Evolutionary conservation across 805 yeast species (phyloP), one percentile per base, ranked within the genome.

Genomic region (Isabelozyma pseudorhagii): DNA sequence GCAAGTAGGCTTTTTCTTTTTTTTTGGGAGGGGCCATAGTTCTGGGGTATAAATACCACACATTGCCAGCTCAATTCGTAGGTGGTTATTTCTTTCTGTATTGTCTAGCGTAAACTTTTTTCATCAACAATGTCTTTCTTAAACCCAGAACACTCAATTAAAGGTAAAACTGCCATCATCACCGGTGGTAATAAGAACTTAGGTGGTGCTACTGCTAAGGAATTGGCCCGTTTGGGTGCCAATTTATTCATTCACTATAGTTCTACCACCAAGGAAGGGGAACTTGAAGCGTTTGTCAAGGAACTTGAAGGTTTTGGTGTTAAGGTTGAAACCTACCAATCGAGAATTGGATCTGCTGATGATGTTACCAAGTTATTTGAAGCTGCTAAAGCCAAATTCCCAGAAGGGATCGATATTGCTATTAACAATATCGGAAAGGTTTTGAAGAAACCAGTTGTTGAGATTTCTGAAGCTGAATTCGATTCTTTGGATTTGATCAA

Each of bases 401-500:
- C 85, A 38, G 59, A 66, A 17, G 64, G 64, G 1, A 68, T 81
- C 54, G 87, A 84, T 57, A 74, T 80, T 59, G 89, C 88, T n/a
- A 72, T 84, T 57, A 83, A 83, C 68, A 83, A 81, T 54, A 84
- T 83, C 39, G 89, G 89, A 47, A 80, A 67, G 74, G 89, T 84
- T 18, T 68, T 84, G 63, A 83, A 84, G 72, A 84, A 84, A 61
- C 79, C 82, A 38, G 57, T 83, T 46, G 66, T 66, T 34, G 82
- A 81, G n/a, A 69, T 77, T 50, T 51, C 79, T n/a, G 75, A 79
- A 47, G 72, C 66, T 28, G 89, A 84, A 58, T 84, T 69, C 57
- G 85, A 81, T 53, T 51, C 55, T 21, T 75, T 84, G 84, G 76
- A 77, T 55, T 59, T 63, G 36, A 63, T 76, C 62, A 84, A 84